Percentiles rank a stretch among this genome's conserved stretches.
Conservation (phyloP, 805 yeast species). For the Candida palmyrensis region DNA sequence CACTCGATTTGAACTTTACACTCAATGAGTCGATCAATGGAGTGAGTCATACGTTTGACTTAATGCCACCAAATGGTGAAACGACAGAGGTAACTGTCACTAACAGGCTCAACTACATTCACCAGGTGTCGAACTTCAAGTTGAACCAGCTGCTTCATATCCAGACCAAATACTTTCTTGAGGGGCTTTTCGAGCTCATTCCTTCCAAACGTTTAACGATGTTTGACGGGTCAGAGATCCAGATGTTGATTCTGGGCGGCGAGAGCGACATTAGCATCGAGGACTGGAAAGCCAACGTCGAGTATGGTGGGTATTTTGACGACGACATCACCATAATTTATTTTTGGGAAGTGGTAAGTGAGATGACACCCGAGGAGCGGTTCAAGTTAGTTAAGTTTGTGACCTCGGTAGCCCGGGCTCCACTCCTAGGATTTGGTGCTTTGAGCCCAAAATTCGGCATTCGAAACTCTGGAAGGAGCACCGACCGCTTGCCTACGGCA, state of each 20-base stretch:
- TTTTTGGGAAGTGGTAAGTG: constrained; percentile 75
- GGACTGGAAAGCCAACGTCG: constrained; percentile 62
- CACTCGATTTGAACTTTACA: constrained; percentile 63
- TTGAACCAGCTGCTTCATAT: constrained; percentile 56
- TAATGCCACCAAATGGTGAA: constrained; percentile 56
- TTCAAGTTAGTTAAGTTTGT: constrained; percentile 76
- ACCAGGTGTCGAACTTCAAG: constrained; percentile 73
- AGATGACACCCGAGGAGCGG: constrained; percentile 58
- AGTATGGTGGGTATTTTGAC: constrained; percentile 57
- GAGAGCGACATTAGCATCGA: constrained; percentile 65
- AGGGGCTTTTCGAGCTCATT: constrained; percentile 67
- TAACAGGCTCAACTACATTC: constrained; percentile 70
- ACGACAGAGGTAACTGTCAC: constrained; percentile 47
- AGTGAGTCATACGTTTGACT: constrained; percentile 42
- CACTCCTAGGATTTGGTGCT: constrained; percentile 77
- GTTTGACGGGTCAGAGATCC: constrained; percentile 82
- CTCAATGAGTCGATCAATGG: constrained; percentile 44
- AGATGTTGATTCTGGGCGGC: constrained; percentile 75
- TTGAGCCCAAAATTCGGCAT: constrained; percentile 79
- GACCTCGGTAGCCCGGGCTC: constrained; percentile 89
- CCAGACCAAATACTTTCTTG: constrained; percentile 59
- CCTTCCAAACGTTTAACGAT: constrained; percentile 72
- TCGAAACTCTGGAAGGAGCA: constrained; percentile 54
- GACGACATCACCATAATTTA: constrained; percentile 53
- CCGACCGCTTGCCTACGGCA: constrained; percentile 75